Conservation (phyloP, 192 early-diverging fungal genomes). For the Mortierella alpina region DNA sequence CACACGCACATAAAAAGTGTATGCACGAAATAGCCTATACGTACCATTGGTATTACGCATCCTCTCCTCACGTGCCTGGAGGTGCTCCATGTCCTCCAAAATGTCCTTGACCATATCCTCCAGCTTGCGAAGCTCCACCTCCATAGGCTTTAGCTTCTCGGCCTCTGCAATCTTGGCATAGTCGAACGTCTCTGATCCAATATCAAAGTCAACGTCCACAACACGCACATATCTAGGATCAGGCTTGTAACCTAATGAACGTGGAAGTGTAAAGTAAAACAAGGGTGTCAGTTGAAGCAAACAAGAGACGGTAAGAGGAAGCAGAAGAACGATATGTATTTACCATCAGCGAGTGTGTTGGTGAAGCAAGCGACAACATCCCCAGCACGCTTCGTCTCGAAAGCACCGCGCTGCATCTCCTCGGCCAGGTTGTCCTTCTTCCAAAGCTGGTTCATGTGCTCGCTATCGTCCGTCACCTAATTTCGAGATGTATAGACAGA, state of each 20-base stretch:
- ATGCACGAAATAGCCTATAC: not conserved
- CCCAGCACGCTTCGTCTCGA: constrained; percentile 89
- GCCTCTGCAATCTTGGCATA: constrained; percentile 71
- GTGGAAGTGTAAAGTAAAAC: constrained; percentile 19
- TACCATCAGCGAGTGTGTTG: constrained; percentile 72
- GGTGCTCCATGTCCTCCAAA: constrained; percentile 85
- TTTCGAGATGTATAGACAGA: not conserved
- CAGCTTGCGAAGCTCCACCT: constrained; percentile 86
- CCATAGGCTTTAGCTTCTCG: constrained; percentile 89
- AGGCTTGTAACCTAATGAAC: constrained; percentile 62
- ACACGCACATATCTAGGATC: constrained; percentile 66
- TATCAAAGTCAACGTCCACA: constrained; percentile 82
- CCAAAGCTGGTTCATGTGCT: constrained; percentile 76
- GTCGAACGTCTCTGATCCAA: constrained; percentile 89
- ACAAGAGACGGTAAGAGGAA: not conserved
- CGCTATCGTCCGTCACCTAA: constrained; percentile 80
- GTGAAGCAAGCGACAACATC: constrained; percentile 90
- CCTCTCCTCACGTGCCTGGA: constrained; percentile 82
- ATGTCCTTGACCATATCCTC: constrained; percentile 83
- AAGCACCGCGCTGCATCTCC: constrained; percentile 70
- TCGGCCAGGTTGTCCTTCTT: constrained; percentile 72
- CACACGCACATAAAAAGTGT: not conserved
- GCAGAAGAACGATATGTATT: constrained; percentile 3
- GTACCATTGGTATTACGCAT: constrained; percentile 92
- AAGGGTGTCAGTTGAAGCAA: not conserved